Percentiles rank a stretch among this genome's conserved stretches.
Conservation (phyloP, 2,329 filamentous ascomycete genomes). For the Microdochium trichocladiopsis region DNA sequence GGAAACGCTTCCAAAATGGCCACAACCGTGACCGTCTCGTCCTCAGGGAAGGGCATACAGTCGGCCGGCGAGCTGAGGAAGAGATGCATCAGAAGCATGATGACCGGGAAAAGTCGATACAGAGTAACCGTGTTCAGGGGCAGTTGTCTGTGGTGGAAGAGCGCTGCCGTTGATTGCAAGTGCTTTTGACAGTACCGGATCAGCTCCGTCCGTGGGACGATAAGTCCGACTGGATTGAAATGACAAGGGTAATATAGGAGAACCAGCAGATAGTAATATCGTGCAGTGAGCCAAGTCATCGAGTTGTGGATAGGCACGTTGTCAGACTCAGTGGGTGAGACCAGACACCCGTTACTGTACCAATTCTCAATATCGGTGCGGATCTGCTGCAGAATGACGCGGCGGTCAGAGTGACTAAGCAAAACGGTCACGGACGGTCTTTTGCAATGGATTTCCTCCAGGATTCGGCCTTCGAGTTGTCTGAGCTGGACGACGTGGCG, state of each 20-base stretch:
- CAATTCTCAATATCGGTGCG: constrained; percentile 37
- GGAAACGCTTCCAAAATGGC: constrained; percentile 9
- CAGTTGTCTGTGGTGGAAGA: constrained; percentile 33
- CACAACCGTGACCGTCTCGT: not conserved
- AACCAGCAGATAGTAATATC: constrained; percentile 36
- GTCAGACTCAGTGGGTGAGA: constrained; percentile 32
- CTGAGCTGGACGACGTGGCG: constrained; percentile 36
- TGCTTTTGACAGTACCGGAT: constrained; percentile 32
- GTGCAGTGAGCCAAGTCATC: constrained; percentile 33
- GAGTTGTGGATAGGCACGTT: constrained; percentile 37
- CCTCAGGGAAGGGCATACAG: not conserved
- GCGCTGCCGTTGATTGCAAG: constrained; percentile 30
- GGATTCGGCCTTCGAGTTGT: constrained; percentile 33
- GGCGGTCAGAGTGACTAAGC: constrained; percentile 22
- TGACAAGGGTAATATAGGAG: constrained; percentile 33
- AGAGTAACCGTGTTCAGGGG: constrained; percentile 34
- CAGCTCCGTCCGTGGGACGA: constrained; percentile 23
- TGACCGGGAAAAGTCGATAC: constrained; percentile 28
- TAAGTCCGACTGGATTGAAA: constrained; percentile 25
- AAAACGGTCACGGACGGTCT: constrained; percentile 18
- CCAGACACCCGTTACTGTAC: constrained; percentile 36
- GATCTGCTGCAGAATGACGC: constrained; percentile 22
- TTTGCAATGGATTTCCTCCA: constrained; percentile 26
- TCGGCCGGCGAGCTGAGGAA: not conserved
- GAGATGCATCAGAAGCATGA: constrained; percentile 24